Evolutionary conservation across 768 basidiomycete species (phyloP).

Genomic region (Xerocomellus dryophilus): DNA sequence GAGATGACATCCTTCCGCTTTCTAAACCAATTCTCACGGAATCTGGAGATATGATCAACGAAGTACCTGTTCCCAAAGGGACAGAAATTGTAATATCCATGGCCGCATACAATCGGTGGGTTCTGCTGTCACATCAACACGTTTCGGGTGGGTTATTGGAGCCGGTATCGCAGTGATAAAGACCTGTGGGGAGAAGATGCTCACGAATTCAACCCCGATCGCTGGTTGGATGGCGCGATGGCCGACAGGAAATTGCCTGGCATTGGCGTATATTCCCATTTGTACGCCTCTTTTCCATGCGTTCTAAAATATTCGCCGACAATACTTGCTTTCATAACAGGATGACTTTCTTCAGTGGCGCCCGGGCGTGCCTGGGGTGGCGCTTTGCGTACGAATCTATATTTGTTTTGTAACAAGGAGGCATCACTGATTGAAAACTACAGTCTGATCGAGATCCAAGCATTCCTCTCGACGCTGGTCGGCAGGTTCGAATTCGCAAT

Average conservation of each 20-base stretch:
- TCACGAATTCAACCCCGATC: constrained; percentile 17
- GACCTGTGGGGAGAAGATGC: constrained; percentile 30
- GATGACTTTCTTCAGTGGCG: constrained; percentile 17
- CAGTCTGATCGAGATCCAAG: constrained; percentile 49
- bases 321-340: background rate
- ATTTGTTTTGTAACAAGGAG: background rate
- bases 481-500: constrained; percentile 49
- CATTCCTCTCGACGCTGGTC: constrained; percentile 51
- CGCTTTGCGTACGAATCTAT: constrained; percentile 24
- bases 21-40: constrained; percentile 46
- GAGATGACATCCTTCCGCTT: constrained; percentile 60
- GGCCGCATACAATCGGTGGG: constrained; percentile 55
- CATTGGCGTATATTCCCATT: constrained; percentile 14
- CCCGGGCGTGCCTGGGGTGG: constrained; percentile 25
- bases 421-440: background rate
- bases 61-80: constrained; percentile 49
- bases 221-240: constrained; percentile 3
- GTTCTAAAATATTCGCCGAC: background rate
- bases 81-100: constrained; percentile 48
- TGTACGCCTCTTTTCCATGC: background rate
- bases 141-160: background rate
- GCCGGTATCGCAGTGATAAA: constrained; percentile 6
- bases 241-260: constrained; percentile 4
- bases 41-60: constrained; percentile 40
- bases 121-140: background rate